Evolutionary conservation across 192 early-diverging fungal genomes (phyloP).

Genomic region (Obelidium mucronatum): DNA sequence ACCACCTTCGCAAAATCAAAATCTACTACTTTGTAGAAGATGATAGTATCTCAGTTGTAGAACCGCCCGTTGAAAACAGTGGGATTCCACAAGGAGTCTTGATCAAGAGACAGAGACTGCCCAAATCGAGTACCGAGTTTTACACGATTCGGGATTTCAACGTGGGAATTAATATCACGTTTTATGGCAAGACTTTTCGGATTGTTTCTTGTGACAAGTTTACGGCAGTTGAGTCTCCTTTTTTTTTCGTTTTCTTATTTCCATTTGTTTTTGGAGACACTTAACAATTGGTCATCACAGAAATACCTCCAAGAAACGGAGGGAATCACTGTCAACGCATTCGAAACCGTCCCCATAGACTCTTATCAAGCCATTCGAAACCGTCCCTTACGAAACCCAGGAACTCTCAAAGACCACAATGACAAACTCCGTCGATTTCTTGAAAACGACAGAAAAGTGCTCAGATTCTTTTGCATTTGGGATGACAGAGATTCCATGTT

Average conservation of each 20-base stretch:
- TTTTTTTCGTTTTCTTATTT: neutral
- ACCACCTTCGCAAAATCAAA: constrained; percentile 63
- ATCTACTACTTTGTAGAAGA: constrained; percentile 71
- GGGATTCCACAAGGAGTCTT: constrained; percentile 70
- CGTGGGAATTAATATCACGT: constrained; percentile 61
- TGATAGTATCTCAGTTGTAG: constrained; percentile 70
- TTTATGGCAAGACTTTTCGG: constrained; percentile 69
- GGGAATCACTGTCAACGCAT: constrained; percentile 54
- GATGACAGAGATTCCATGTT: constrained; percentile 67
- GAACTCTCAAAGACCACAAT: constrained; percentile 28
- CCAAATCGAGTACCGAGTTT: constrained; percentile 58
- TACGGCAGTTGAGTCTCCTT: constrained; percentile 55
- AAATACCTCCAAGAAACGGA: constrained; percentile 62
- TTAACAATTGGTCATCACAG: constrained; percentile 30
- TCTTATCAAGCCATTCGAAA: constrained; percentile 55
- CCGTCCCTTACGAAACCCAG: constrained; percentile 48
- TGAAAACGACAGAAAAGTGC: constrained; percentile 67
- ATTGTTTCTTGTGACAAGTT: constrained; percentile 68
- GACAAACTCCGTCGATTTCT: constrained; percentile 68
- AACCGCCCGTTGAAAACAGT: constrained; percentile 68
- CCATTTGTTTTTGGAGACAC: neutral
- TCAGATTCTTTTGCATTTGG: constrained; percentile 72
- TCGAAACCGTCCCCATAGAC: constrained; percentile 62
- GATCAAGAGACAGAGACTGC: constrained; percentile 68
- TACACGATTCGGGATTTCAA: constrained; percentile 65